Evolutionary conservation across 2,329 filamentous ascomycete species (phyloP).

Genomic region (Pseudonectria buxi): DNA sequence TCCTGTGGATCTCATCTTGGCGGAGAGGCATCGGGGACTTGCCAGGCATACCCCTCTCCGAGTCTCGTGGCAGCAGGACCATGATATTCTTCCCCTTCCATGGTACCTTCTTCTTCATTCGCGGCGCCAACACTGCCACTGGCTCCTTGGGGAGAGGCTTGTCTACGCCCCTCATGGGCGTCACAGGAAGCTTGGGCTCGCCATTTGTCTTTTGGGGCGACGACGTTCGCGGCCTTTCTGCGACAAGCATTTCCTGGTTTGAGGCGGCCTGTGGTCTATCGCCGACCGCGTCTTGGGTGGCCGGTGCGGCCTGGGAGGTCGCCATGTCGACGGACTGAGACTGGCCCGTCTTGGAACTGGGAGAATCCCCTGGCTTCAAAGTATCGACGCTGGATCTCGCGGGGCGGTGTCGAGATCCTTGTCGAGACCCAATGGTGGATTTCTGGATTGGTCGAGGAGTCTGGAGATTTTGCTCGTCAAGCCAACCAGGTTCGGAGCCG

Average conservation of each 20-base stretch:
- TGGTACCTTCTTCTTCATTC: slow-evolving; percentile 62
- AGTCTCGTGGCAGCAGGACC: slow-evolving; percentile 62
- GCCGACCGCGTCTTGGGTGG: slow-evolving; percentile 20
- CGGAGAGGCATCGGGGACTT: slow-evolving; percentile 48
- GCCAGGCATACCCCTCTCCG: slow-evolving; percentile 54
- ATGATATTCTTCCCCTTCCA: slow-evolving; percentile 72
- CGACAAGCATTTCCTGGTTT: slow-evolving; percentile 19
- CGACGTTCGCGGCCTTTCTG: slow-evolving; percentile 19
- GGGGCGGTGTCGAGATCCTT: slow-evolving; percentile 33
- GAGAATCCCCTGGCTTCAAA: slow-evolving; percentile 32
- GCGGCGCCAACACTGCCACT: slow-evolving; percentile 37
- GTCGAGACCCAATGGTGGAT: slow-evolving; percentile 18
- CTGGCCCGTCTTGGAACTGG: slow-evolving; percentile 21
- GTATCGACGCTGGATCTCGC: slow-evolving; percentile 52
- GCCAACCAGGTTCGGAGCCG: slow-evolving; percentile 52
- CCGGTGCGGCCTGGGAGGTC: slow-evolving; percentile 23
- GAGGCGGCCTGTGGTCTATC: slow-evolving; percentile 21
- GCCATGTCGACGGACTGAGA: slow-evolving; percentile 27
- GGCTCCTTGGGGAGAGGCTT: slow-evolving; percentile 33
- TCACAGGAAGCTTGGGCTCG: slow-evolving; percentile 24
- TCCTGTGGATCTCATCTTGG: slow-evolving; percentile 49
- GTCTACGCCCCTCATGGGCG: slow-evolving; percentile 29
- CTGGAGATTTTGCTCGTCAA: slow-evolving; percentile 40
- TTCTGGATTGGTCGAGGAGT: slow-evolving; percentile 39
- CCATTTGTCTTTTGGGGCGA: slow-evolving; percentile 17